Percentiles rank a stretch among this genome's conserved stretches.
These are phyloP conservation scores for Magnaporthales sp. DNA, from an alignment of 2,329 filamentous ascomycete genomes.

Conservation along the genomic window DNA sequence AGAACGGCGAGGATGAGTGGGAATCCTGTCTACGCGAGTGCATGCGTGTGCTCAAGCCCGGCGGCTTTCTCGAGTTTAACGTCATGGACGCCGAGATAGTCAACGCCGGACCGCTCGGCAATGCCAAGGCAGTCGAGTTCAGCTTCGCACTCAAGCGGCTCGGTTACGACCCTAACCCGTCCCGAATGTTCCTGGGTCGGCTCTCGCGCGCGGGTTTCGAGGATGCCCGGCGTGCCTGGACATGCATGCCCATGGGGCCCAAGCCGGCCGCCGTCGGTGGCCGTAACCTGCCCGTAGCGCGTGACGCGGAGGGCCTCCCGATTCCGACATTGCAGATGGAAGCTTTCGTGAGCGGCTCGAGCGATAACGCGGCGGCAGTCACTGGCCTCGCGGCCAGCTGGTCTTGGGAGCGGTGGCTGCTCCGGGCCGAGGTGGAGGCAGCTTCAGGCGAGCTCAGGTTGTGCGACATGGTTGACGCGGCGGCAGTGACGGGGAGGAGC, in stretches of 20 bases:
- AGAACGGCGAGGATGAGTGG: constrained; percentile 74
- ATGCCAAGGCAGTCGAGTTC: constrained; percentile 85
- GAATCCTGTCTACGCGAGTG: constrained; percentile 78
- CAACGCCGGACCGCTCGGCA: constrained; percentile 69
- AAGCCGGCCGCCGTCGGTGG: constrained; percentile 29
- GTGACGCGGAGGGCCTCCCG: constrained; percentile 27
- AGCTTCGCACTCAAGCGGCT: constrained; percentile 81
- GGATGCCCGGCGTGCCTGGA: constrained; percentile 78
- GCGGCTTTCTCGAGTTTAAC: constrained; percentile 85
- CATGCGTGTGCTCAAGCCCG: constrained; percentile 84
- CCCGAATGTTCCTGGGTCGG: constrained; percentile 69
- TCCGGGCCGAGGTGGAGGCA: constrained; percentile 79
- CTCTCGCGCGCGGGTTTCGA: constrained; percentile 68
- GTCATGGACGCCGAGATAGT: constrained; percentile 86
- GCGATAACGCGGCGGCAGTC: constrained; percentile 62
- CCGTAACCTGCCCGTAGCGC: constrained; percentile 26
- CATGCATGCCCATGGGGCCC: constrained; percentile 74
- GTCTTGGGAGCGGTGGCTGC: constrained; percentile 94
- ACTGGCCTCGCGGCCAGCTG: constrained; percentile 78
- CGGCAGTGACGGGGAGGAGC: constrained; percentile 37
- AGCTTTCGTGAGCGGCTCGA: constrained; percentile 58
- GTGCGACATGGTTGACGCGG: constrained; percentile 33
- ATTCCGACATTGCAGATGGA: constrained; percentile 45
- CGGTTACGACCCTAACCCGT: constrained; percentile 81
- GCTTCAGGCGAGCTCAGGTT: constrained; percentile 56